These are phyloP conservation scores for Tylopilus sp. DNA, from an alignment of 768 basidiomycete species.

Conservation along the genomic window DNA sequence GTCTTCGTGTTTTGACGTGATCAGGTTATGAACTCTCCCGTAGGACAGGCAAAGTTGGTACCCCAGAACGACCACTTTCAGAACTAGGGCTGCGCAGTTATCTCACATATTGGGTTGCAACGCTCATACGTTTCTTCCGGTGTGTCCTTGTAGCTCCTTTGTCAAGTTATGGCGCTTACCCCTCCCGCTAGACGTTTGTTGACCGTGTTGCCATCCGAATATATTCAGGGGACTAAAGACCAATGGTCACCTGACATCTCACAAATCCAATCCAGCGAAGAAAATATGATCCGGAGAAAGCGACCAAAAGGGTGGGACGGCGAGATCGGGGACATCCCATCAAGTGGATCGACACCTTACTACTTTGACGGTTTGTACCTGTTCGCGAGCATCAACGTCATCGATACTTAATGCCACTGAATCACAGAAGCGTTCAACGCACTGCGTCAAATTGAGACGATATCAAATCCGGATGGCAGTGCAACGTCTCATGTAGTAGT, in stretches of 20 bases:
- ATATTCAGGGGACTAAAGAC: conserved; percentile 41
- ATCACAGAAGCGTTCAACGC: conserved; percentile 52
- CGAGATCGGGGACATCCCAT: conserved; percentile 46
- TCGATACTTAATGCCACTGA: background rate
- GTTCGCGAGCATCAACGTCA: background rate
- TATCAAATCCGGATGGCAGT: conserved; percentile 59
- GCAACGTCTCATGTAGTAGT: conserved; percentile 67
- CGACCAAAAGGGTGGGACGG: conserved; percentile 73
- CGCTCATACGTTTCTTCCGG: conserved; percentile 82
- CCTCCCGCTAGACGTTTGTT: conserved; percentile 46
- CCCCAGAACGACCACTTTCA: conserved; percentile 93
- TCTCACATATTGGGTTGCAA: conserved; percentile 82
- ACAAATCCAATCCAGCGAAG: conserved; percentile 31
- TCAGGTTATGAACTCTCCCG: conserved; percentile 92
- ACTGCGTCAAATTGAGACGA: conserved; percentile 56
- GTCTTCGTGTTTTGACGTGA: background rate
- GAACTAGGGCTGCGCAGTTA: conserved; percentile 91
- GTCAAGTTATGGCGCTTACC: background rate
- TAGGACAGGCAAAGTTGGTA: conserved; percentile 73
- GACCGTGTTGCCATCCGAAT: conserved; percentile 55
- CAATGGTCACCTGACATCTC: conserved; percentile 43
- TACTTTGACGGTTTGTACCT: conserved; percentile 39
- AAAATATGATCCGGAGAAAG: conserved; percentile 37
- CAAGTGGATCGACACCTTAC: conserved; percentile 31
- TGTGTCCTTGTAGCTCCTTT: conserved; percentile 24